These are phyloP conservation scores for Trichoderma simmonsii DNA, from an alignment of 2,329 filamentous ascomycete genomes.

Conservation along the genomic window DNA sequence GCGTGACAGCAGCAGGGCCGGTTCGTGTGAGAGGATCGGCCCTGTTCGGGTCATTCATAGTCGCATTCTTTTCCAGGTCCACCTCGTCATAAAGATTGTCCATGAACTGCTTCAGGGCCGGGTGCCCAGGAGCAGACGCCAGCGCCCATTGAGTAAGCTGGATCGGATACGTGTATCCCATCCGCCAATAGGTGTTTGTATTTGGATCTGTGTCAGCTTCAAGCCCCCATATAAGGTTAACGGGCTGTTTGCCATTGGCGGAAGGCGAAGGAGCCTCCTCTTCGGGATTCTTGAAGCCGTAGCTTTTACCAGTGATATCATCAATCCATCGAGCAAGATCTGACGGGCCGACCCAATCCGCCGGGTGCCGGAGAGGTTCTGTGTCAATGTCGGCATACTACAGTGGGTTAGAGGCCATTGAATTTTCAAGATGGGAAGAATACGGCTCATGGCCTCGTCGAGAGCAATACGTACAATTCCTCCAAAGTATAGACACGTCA, in stretches of 20 bases:
- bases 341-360: slow-evolving; percentile 22
- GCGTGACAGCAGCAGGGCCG: slow-evolving; percentile 27
- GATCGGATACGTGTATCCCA: slow-evolving; percentile 27
- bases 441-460: neutral
- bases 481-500: slow-evolving; percentile 26
- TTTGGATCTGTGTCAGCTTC: slow-evolving; percentile 27
- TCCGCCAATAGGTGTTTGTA: slow-evolving; percentile 26
- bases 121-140: slow-evolving; percentile 25
- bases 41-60: slow-evolving; percentile 2
- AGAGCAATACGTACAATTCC: slow-evolving; percentile 25
- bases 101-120: slow-evolving; percentile 23
- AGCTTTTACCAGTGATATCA: slow-evolving; percentile 19
- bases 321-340: slow-evolving; percentile 25
- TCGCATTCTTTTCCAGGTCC: neutral
- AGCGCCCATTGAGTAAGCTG: slow-evolving; percentile 28
- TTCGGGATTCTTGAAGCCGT: slow-evolving; percentile 10
- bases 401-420: neutral
- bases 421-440: neutral
- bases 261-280: neutral
- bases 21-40: slow-evolving; percentile 25
- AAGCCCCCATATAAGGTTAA: slow-evolving; percentile 26
- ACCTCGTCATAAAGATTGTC: slow-evolving; percentile 18
- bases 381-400: slow-evolving; percentile 28
- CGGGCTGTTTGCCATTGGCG: slow-evolving; percentile 16
- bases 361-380: slow-evolving; percentile 25